These are phyloP conservation scores for Thelonectria olida DNA, from an alignment of 2,329 filamentous ascomycete genomes.

Conservation along the genomic window DNA sequence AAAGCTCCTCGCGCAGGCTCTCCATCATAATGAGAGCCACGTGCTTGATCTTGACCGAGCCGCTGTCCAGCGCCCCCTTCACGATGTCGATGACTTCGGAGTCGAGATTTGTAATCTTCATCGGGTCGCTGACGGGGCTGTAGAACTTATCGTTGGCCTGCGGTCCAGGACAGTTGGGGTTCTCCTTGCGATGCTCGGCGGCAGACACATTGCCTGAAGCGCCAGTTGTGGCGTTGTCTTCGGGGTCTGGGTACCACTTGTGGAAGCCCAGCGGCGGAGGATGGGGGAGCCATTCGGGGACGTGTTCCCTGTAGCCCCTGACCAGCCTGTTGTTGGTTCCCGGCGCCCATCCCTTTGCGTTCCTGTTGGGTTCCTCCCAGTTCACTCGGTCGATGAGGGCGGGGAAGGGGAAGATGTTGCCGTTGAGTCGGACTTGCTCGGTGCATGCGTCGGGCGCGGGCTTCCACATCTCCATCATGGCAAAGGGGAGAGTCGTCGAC, in stretches of 20 bases:
- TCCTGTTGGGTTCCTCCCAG: constrained; percentile 38
- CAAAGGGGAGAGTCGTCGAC: constrained; percentile 43
- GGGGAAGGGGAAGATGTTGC: constrained; percentile 43
- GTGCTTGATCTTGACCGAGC: constrained; percentile 53
- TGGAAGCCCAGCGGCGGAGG: constrained; percentile 39
- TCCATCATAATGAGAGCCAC: constrained; percentile 56
- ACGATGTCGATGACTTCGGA: constrained; percentile 42
- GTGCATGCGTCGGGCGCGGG: constrained; percentile 34
- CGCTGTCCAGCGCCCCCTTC: constrained; percentile 32
- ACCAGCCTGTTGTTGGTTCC: constrained; percentile 35
- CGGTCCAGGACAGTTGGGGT: constrained; percentile 5
- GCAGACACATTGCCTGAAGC: not conserved
- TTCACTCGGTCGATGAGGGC: constrained; percentile 34
- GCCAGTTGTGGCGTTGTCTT: not conserved
- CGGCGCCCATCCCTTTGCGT: constrained; percentile 47
- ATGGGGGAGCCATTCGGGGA: constrained; percentile 42
- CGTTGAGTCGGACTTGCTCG: constrained; percentile 24
- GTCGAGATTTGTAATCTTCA: constrained; percentile 52
- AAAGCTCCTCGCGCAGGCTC: constrained; percentile 56
- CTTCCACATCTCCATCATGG: constrained; percentile 41
- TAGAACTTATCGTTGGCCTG: constrained; percentile 44
- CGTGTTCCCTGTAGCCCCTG: constrained; percentile 34
- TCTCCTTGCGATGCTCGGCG: not conserved
- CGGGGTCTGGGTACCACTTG: constrained; percentile 36
- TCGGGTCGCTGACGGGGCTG: constrained; percentile 49